phyloP scores from a whole-genome alignment of 768 basidiomycete species.

The Austroboletus eburneus region DNA sequence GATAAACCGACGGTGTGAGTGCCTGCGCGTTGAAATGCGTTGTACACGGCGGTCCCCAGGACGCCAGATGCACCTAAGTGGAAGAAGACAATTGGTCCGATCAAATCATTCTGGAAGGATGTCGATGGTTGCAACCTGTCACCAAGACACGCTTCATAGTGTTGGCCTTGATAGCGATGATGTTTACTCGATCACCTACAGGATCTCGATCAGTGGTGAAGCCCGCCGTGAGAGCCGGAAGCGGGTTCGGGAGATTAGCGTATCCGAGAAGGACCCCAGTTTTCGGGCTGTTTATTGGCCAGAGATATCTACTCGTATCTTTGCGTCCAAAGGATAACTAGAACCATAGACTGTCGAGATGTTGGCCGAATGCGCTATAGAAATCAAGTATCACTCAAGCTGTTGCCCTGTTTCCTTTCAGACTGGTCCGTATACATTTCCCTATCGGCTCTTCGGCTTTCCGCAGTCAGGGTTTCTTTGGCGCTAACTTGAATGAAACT shows the following conservation, averaged over 20 bases:
- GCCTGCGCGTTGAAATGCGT: constrained; percentile 50
- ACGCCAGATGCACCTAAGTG: constrained; percentile 83
- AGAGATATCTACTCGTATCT: background rate
- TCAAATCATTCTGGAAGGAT: constrained; percentile 10
- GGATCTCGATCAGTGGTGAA: background rate
- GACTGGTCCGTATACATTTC: too few relatives aligned
- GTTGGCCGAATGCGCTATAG: too few relatives aligned
- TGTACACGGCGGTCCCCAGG: constrained; percentile 74
- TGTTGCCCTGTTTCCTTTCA: too few relatives aligned
- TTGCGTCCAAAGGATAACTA: background rate
- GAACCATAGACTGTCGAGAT: too few relatives aligned
- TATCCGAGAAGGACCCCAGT: background rate
- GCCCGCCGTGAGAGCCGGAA: background rate
- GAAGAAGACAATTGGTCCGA: background rate
- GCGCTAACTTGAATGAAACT: too few relatives aligned
- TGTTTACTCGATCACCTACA: background rate
- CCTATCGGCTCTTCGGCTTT: too few relatives aligned
- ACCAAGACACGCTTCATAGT: constrained; percentile 48
- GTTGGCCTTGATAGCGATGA: background rate
- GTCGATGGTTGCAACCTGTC: constrained; percentile 40
- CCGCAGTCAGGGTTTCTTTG: too few relatives aligned
- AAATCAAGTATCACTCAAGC: too few relatives aligned
- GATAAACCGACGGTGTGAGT: constrained; percentile 65
- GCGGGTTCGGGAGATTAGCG: too few relatives aligned
- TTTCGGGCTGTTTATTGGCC: constrained; percentile 2